Base-by-base conservation (phyloP, 495 filamentous ascomycete species). In the Coniosporium apollinis region DNA sequence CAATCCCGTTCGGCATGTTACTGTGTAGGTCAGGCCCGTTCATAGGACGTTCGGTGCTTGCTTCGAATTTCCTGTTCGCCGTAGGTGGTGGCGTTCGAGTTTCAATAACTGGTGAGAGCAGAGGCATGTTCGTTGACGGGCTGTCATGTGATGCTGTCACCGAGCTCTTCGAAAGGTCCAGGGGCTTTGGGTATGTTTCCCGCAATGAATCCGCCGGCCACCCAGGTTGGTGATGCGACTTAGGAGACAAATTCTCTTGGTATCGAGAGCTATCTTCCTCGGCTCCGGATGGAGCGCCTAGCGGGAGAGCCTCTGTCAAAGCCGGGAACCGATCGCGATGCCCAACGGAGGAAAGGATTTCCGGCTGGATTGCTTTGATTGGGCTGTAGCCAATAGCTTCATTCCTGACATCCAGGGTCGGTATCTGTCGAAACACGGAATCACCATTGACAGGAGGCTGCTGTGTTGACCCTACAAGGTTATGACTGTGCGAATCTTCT, bases 51-150 rank as follows among this genome's bases (percentile, higher is more conserved):
- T n/a, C 39, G 37, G 40, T 14, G 16, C 17, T 4, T 20, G 22
- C 5, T 43, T 42, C 17, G 22, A 30, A 22, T 42, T 34, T 49
- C 16, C 57, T 51, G 34, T 25, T 49, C 11, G 43, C 47, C 5
- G 47, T 59, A 5, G 62, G 62, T 6, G 62, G 63, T 1, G 62
- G 62, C 8, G 62, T 63, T 13, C 55, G 43, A 3, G 58, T 56
- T 48, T 66, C 62, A 10, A 53, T 48, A 5, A 66, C 62, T 13
- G 62, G 62, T 10, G 62, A 65, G 9, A 66, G 49, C 2, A 63
- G 37, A 5, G 61, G 57, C 0, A 50, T 41, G 17, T 10, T 33
- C 16, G 28, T 37, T 22, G 24, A 30, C 15, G 13, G 14, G 26
- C 4, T 46, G n/a, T n/a, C n/a, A 20, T 15, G 18, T 15, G n/a